A percentile compares a stretch with the other conserved stretches of the same genome.
Conservation (phyloP, 192 early-diverging fungal species). For the Backusella psychrophila region DNA sequence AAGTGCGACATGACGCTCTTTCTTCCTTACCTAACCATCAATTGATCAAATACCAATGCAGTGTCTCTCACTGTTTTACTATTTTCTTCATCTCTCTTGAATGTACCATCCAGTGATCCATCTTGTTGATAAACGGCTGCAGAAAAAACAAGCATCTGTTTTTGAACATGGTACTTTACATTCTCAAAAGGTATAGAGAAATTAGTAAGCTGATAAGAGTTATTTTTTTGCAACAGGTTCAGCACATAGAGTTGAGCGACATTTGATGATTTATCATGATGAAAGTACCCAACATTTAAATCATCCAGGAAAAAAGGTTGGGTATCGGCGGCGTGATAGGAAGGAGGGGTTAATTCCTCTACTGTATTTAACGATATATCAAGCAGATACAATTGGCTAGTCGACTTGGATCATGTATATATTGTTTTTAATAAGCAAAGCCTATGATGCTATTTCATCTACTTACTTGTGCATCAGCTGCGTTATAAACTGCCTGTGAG, state of each 20-base stretch:
- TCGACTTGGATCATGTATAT: conserved; percentile 38
- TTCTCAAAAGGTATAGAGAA: conserved; percentile 53
- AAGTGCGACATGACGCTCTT: not conserved
- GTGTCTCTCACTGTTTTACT: conserved; percentile 47
- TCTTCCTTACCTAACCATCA: conserved; percentile 58
- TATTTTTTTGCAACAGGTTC: conserved; percentile 15
- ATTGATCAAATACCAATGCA: conserved; percentile 59
- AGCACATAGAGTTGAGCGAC: conserved; percentile 47
- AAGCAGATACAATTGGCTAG: conserved; percentile 50
- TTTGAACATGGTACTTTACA: conserved; percentile 51
- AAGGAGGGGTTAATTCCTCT: conserved; percentile 42
- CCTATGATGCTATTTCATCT: not conserved
- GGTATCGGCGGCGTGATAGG: conserved; percentile 30
- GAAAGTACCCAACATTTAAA: conserved; percentile 38
- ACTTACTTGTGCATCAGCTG: conserved; percentile 35
- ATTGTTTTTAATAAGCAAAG: not conserved
- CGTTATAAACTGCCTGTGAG: conserved; percentile 58
- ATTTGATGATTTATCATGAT: conserved; percentile 7
- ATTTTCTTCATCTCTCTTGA: conserved; percentile 44
- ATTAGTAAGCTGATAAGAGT: conserved; percentile 42
- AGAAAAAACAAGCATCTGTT: conserved; percentile 58
- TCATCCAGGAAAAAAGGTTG: conserved; percentile 48
- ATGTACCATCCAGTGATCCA: conserved; percentile 53
- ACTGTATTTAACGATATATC: conserved; percentile 41
- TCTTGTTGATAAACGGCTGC: conserved; percentile 58